A percentile compares a stretch with the other conserved stretches of the same genome.
phyloP scores from a whole-genome alignment of 176 grass and related monocot species.

The Pharus latifolius region DNA sequence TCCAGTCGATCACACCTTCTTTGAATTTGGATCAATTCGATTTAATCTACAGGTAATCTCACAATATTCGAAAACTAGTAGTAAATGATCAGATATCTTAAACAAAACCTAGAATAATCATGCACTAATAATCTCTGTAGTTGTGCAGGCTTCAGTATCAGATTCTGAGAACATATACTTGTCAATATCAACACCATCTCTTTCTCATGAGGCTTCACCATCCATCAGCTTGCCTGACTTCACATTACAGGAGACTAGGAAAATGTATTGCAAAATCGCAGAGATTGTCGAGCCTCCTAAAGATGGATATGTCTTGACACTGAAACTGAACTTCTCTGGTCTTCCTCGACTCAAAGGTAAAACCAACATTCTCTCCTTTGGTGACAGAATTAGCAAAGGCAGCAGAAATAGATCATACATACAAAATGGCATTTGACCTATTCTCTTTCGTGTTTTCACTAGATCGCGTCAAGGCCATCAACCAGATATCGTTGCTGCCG shows the following conservation, averaged over 20 bases:
- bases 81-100: background rate
- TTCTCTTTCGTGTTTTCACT: background rate
- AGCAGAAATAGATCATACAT: background rate
- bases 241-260: constrained; percentile 57
- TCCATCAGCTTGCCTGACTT: constrained; percentile 35
- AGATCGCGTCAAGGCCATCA: constrained; percentile 51
- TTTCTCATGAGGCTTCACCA: constrained; percentile 22
- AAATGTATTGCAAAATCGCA: constrained; percentile 26
- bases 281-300: constrained; percentile 51
- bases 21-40: constrained; percentile 60
- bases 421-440: background rate
- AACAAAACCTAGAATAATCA: background rate
- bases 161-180: constrained; percentile 51
- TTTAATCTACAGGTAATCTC: constrained; percentile 62
- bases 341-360: constrained; percentile 45
- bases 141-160: constrained; percentile 44
- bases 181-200: constrained; percentile 65
- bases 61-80: background rate
- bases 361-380: background rate
- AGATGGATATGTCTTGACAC: constrained; percentile 60
- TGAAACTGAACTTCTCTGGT: constrained; percentile 68
- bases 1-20: constrained; percentile 73
- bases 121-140: constrained; percentile 2
- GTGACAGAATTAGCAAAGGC: background rate
- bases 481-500: constrained; percentile 52